Evolutionary conservation across 2,329 filamentous ascomycete species (phyloP).

Genomic region (Colletotrichum caudatum): DNA sequence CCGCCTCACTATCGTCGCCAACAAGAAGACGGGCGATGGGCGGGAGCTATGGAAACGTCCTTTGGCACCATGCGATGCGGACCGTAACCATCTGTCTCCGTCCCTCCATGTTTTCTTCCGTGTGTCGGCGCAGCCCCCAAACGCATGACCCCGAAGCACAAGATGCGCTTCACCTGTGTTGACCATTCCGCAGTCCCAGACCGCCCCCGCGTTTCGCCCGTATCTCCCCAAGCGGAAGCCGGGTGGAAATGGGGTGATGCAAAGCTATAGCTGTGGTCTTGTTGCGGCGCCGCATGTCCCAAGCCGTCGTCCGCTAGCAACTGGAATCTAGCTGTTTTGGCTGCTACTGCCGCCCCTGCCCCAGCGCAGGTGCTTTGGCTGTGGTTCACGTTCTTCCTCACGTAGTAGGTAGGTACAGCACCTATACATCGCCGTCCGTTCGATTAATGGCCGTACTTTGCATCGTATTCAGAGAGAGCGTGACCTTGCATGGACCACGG

Average conservation of each 20-base stretch:
- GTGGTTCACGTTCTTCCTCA: not conserved
- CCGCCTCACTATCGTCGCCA: conserved; percentile 30
- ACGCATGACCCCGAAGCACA: not conserved
- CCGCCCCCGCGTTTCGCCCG: conserved; percentile 25
- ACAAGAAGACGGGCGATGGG: conserved; percentile 17
- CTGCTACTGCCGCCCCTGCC: conserved; percentile 3
- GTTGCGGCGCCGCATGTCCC: conserved; percentile 15
- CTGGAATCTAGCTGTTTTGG: conserved; percentile 14
- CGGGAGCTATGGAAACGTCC: conserved; percentile 19
- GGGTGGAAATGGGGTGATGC: conserved; percentile 34
- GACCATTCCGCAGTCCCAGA: conserved; percentile 4
- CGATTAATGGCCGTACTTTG: not conserved
- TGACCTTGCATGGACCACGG: conserved; percentile 18
- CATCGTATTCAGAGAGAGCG: not conserved
- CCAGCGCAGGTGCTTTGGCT: conserved; percentile 1
- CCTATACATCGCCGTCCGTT: not conserved
- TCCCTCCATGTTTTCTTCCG: not conserved
- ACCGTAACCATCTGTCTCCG: not conserved
- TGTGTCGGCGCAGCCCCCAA: not conserved
- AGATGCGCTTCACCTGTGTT: conserved; percentile 1
- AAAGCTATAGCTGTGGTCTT: conserved; percentile 18
- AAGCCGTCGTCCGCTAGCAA: not conserved
- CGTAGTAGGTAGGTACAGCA: not conserved
- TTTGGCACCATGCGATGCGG: not conserved
- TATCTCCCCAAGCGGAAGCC: conserved; percentile 27